phyloP scores from a whole-genome alignment of 1,284 basidiomycete species.

The Cerioporus squamosus region DNA sequence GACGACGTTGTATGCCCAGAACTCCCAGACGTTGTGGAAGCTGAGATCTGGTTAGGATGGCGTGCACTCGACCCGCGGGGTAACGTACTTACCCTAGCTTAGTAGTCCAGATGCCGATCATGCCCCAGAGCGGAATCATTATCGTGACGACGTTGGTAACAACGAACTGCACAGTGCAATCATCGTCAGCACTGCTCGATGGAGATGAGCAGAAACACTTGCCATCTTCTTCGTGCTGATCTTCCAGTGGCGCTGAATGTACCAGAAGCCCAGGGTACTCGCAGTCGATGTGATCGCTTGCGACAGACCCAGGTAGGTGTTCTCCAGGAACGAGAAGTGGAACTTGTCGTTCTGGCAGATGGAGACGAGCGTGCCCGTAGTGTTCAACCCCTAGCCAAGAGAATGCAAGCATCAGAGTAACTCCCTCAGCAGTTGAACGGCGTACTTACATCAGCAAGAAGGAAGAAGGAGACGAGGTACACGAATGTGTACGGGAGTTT shows the following conservation, averaged over 20 bases:
- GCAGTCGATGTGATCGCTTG: slow-evolving; percentile 75
- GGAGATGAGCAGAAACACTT: slow-evolving; percentile 4
- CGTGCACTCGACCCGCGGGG: slow-evolving; percentile 12
- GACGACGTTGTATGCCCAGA: slow-evolving; percentile 84
- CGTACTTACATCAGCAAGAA: slow-evolving; percentile 69
- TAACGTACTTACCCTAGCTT: slow-evolving; percentile 67
- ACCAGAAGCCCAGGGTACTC: slow-evolving; percentile 78
- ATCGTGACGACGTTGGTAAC: slow-evolving; percentile 80
- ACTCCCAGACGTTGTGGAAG: slow-evolving; percentile 86
- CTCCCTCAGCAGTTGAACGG: neutral
- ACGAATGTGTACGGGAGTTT: slow-evolving; percentile 77
- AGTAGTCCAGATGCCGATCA: slow-evolving; percentile 83
- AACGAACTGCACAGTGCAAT: slow-evolving; percentile 53
- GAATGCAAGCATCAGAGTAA: too few relatives aligned
- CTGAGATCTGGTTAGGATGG: slow-evolving; percentile 36
- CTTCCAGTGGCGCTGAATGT: slow-evolving; percentile 78
- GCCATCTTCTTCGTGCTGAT: slow-evolving; percentile 82
- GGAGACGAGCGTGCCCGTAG: slow-evolving; percentile 74
- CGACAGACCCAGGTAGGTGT: slow-evolving; percentile 76
- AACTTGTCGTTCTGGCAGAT: slow-evolving; percentile 84
- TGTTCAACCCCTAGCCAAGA: slow-evolving; percentile 67
- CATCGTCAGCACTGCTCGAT: too few relatives aligned
- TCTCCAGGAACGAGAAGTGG: slow-evolving; percentile 72
- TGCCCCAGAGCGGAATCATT: slow-evolving; percentile 84
- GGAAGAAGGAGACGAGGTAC: slow-evolving; percentile 77